Conservation (phyloP, 2,329 filamentous ascomycete genomes). For the Trichoderma brevicompactum region DNA sequence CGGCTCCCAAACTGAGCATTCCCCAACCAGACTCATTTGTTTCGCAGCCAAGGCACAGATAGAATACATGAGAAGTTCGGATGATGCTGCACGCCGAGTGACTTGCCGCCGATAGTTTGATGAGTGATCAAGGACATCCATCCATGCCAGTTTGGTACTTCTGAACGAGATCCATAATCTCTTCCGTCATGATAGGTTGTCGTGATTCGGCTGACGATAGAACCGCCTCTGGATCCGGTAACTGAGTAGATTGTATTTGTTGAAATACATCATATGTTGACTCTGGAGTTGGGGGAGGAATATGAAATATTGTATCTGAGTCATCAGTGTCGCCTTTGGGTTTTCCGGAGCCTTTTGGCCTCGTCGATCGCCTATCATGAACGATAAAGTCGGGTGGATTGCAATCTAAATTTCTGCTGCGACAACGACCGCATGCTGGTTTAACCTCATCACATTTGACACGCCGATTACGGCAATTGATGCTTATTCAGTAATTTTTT, state of each 20-base stretch:
- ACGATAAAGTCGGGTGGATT: not conserved
- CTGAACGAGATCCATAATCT: not conserved
- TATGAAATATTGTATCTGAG: not conserved
- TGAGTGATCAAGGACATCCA: not conserved
- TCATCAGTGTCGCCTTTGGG: not conserved
- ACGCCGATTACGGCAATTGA: not conserved
- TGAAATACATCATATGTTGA: constrained; percentile 4
- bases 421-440: not conserved
- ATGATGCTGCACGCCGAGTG: not conserved
- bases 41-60: constrained; percentile 8
- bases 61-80: not conserved
- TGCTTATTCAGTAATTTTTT: not conserved
- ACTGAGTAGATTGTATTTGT: not conserved
- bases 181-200: not conserved
- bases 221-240: not conserved
- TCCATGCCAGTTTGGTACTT: constrained; percentile 3
- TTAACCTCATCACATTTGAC: not conserved
- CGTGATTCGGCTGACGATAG: not conserved
- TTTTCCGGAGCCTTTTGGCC: not conserved
- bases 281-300: not conserved
- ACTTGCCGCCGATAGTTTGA: constrained; percentile 2
- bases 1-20: not conserved
- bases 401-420: not conserved
- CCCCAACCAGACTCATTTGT: not conserved
- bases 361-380: not conserved